Evolutionary conservation across 768 basidiomycete species (phyloP).

Genomic region (Boletus rufocinnamomeus): DNA sequence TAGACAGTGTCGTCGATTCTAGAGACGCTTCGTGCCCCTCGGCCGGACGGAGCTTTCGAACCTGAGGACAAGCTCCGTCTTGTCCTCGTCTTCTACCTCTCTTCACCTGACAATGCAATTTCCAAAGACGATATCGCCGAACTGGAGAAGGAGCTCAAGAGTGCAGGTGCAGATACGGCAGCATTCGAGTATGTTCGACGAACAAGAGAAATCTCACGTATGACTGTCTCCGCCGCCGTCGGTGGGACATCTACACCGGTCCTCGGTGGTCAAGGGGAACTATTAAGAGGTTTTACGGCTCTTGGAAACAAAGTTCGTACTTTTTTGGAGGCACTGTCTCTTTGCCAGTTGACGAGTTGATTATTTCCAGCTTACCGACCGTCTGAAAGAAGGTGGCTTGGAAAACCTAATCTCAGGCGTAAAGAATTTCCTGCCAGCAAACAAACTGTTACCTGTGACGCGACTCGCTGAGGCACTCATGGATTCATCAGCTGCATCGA

Average conservation of each 20-base stretch:
- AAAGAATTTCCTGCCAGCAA: constrained; percentile 95
- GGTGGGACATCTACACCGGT: constrained; percentile 67
- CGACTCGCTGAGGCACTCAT: constrained; percentile 94
- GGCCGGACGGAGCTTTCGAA: constrained; percentile 65
- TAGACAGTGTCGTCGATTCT: constrained; percentile 80
- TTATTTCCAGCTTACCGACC: constrained; percentile 74
- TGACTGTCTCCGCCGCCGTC: constrained; percentile 73
- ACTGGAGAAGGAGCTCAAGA: constrained; percentile 83
- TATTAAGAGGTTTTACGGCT: constrained; percentile 92
- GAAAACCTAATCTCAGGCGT: constrained; percentile 97
- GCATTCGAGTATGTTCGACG: constrained; percentile 93
- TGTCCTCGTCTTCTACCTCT: constrained; percentile 93
- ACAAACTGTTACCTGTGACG: constrained; percentile 90
- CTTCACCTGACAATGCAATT: constrained; percentile 75
- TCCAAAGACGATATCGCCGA: constrained; percentile 88
- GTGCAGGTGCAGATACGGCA: constrained; percentile 73
- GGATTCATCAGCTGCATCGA: constrained; percentile 93
- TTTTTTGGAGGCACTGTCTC: neutral
- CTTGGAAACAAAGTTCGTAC: constrained; percentile 79
- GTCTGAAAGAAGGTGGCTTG: constrained; percentile 92
- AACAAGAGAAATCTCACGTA: constrained; percentile 87
- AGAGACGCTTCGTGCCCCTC: constrained; percentile 77
- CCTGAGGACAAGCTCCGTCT: constrained; percentile 89
- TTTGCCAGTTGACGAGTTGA: neutral
- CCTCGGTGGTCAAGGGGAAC: constrained; percentile 74